Evolutionary conservation across 495 filamentous ascomycete genomes (phyloP), one percentile per base, ranked within the genome.

Genomic region (Hyaloscypha finlandica): DNA sequence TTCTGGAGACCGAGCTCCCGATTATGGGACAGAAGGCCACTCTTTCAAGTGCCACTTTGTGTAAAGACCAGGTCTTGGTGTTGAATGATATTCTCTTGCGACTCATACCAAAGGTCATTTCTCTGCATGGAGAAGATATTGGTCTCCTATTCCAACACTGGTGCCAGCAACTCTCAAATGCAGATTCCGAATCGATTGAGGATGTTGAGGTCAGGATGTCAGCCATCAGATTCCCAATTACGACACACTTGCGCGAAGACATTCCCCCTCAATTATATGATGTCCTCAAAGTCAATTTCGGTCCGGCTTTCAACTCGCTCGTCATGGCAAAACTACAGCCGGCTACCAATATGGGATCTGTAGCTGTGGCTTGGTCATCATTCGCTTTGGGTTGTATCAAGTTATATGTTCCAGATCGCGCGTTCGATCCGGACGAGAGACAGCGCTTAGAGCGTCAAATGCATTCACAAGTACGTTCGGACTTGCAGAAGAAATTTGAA

Each of bases 371-470:
- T 6, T 93, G 90, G 90, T 75, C 86, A 6, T 76, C 84, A 33
- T 89, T 92, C 64, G 84, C 87, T 4, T 65, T 89, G 2, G 89
- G 83, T 0, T 85, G 84, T 58, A 77, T 99, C 32, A 84, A 85
- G 54, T 83, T 97, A 8, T 98, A 93, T 71, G 88, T 97, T 4
- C 93, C 96, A 0, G 89, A 96, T 74, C 87, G 87, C 72, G 83
- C 90, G 3, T 94, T 91, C 66, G 95, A 99, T 75, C 95, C 95
- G 14, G 92, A 94, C 30, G 80, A 94, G 63, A 84, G 86, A 63
- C 82, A 90, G n/a, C 84, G 89, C 48, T 79, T 98, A 6, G 87
- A 93, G 69, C 83, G 87, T 35, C 82, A 88, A 65, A 83, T 89
- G 20, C 86, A 95, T 66, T 69, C 81, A 2, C 81, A 86, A 61